phyloP scores from a whole-genome alignment of 768 basidiomycete genomes.

The Mycena epipterygia region DNA sequence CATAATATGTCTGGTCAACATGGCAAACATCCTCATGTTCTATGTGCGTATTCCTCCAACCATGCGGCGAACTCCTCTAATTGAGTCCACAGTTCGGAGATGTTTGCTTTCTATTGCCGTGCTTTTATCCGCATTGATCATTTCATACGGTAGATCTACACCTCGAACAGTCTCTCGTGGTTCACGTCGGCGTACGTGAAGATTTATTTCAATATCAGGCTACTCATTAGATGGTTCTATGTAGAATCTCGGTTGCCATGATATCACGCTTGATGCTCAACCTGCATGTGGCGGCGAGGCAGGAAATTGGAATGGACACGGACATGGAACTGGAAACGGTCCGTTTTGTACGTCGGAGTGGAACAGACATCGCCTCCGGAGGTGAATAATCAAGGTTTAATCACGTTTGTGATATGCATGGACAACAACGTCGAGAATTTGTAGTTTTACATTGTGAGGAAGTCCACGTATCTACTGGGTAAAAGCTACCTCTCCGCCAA shows the following conservation, averaged over 20 bases:
- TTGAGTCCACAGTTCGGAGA: slow-evolving; percentile 3
- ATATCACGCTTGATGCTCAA: slow-evolving; percentile 10
- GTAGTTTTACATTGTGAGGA: too few relatives aligned
- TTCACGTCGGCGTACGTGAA: slow-evolving; percentile 2
- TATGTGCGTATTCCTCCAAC: background rate
- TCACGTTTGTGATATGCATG: too few relatives aligned
- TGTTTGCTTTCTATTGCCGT: background rate
- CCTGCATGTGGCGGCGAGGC: background rate
- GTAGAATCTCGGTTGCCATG: slow-evolving; percentile 10
- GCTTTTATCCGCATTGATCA: background rate
- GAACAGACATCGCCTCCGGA: too few relatives aligned
- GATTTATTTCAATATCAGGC: background rate
- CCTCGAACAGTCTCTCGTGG: slow-evolving; percentile 7
- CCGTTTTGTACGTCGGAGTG: background rate
- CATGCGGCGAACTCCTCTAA: background rate
- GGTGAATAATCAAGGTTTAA: too few relatives aligned
- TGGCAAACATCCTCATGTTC: slow-evolving; percentile 10
- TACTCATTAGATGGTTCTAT: background rate
- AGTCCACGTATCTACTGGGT: too few relatives aligned
- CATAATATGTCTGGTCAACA: background rate
- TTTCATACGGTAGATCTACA: background rate
- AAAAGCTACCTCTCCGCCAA: slow-evolving; percentile 4
- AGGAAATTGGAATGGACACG: background rate
- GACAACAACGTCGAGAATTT: too few relatives aligned
- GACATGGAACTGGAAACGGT: background rate